These are phyloP conservation scores for Fibroporia radiculosa DNA, from an alignment of 768 basidiomycete genomes.

Conservation along the genomic window DNA sequence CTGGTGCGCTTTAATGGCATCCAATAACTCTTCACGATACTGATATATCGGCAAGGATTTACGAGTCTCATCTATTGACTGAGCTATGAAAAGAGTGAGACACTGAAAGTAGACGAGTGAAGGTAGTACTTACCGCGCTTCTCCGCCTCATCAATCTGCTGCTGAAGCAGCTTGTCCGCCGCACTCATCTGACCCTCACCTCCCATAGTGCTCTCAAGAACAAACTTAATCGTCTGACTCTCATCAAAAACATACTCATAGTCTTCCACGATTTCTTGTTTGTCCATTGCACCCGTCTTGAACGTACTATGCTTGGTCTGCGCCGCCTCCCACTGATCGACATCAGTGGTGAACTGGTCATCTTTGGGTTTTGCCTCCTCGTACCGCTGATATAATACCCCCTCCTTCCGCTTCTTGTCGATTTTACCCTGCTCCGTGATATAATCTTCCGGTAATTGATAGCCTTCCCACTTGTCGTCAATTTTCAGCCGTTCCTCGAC, in stretches of 20 bases:
- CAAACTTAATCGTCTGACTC: slow-evolving; percentile 92
- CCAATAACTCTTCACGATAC: slow-evolving; percentile 82
- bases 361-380: slow-evolving; percentile 89
- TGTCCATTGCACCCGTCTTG: slow-evolving; percentile 89
- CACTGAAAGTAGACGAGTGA: not conserved
- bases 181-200: slow-evolving; percentile 67
- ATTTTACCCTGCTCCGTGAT: slow-evolving; percentile 98
- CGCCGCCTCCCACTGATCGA: slow-evolving; percentile 95
- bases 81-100: slow-evolving; percentile 38
- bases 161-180: slow-evolving; percentile 77
- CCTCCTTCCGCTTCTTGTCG: slow-evolving; percentile 92
- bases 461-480: slow-evolving; percentile 93
- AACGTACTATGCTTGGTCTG: slow-evolving; percentile 88
- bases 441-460: slow-evolving; percentile 95
- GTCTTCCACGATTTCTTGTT: slow-evolving; percentile 67
- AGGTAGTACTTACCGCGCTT: slow-evolving; percentile 55
- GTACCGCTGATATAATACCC: slow-evolving; percentile 88
- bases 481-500: slow-evolving; percentile 94
- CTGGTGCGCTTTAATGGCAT: slow-evolving; percentile 86
- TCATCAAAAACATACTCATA: slow-evolving; percentile 99
- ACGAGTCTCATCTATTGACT: slow-evolving; percentile 87
- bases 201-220: slow-evolving; percentile 70
- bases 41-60: slow-evolving; percentile 89
- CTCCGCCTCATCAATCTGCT: slow-evolving; percentile 89
- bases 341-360: slow-evolving; percentile 92